Percentiles rank a stretch among this genome's conserved stretches.
phyloP scores from a whole-genome alignment of 257 asterid genomes.

The Galeopsis tetrahit region DNA sequence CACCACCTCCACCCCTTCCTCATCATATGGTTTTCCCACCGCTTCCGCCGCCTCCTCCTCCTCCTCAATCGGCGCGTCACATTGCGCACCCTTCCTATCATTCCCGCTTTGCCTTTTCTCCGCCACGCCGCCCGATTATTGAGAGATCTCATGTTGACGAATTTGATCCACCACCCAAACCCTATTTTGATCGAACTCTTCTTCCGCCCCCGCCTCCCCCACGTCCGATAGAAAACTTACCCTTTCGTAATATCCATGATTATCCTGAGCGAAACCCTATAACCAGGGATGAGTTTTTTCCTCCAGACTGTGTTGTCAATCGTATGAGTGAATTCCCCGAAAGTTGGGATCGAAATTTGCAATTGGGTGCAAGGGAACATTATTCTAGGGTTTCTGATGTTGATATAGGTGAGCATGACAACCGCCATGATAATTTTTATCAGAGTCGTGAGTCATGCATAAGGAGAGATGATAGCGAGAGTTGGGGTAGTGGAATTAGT shows the following conservation, averaged over 20 bases:
- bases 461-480: slow-evolving; percentile 31
- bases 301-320: slow-evolving; percentile 26
- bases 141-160: slow-evolving; percentile 46
- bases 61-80: slow-evolving; percentile 34
- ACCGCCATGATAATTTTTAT: slow-evolving; percentile 13
- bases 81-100: slow-evolving; percentile 33
- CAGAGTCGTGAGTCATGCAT: slow-evolving; percentile 24
- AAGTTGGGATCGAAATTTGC: slow-evolving; percentile 30
- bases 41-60: slow-evolving; percentile 41
- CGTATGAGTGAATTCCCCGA: slow-evolving; percentile 25
- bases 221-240: slow-evolving; percentile 33
- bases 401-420: slow-evolving; percentile 32
- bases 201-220: slow-evolving; percentile 41
- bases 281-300: slow-evolving; percentile 37
- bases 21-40: slow-evolving; percentile 40
- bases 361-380: slow-evolving; percentile 26
- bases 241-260: slow-evolving; percentile 31
- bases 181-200: slow-evolving; percentile 36
- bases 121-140: slow-evolving; percentile 38
- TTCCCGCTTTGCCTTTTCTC: slow-evolving; percentile 35
- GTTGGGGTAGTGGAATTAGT: slow-evolving; percentile 23
- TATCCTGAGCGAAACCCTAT: slow-evolving; percentile 39
- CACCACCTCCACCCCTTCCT: slow-evolving; percentile 34
- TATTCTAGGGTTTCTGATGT: slow-evolving; percentile 30
- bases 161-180: slow-evolving; percentile 43